Percentiles rank a stretch among this genome's conserved stretches.
phyloP scores from a whole-genome alignment of 2,329 filamentous ascomycete species.

The Penicillium sp. region DNA sequence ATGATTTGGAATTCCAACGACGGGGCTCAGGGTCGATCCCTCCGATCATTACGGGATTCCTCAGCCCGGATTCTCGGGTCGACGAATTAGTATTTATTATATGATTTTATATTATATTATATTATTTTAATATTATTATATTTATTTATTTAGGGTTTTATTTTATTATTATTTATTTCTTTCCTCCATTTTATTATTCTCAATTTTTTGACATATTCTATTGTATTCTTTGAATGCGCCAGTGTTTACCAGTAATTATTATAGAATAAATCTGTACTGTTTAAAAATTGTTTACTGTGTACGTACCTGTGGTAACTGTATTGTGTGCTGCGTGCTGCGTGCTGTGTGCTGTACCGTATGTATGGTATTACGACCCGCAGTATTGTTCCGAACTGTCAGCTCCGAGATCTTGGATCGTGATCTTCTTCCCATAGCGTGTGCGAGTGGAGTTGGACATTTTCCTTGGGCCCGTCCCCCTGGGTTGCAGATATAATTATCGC shows the following conservation, averaged over 20 bases:
- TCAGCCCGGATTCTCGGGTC: conserved; percentile 32
- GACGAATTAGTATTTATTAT: conserved; percentile 7
- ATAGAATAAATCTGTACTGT: no score
- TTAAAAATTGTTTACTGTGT: no score
- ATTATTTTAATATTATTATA: conserved; percentile 5
- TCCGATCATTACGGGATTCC: conserved; percentile 31
- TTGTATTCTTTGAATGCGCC: neutral
- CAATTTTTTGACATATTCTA: neutral
- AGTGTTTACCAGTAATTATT: no score
- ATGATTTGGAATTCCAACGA: conserved; percentile 34
- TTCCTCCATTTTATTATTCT: conserved; percentile 1
- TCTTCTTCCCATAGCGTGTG: conserved; percentile 43
- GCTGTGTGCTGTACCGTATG: neutral
- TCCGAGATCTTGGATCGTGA: conserved; percentile 47
- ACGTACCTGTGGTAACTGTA: no score
- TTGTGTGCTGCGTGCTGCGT: no score
- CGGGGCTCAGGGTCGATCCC: conserved; percentile 34
- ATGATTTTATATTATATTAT: conserved; percentile 11
- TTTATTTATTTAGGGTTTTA: conserved; percentile 9
- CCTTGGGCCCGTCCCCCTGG: conserved; percentile 41
- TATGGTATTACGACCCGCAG: conserved; percentile 12
- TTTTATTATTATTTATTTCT: conserved; percentile 2
- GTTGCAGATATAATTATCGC: conserved; percentile 33
- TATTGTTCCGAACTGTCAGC: conserved; percentile 40
- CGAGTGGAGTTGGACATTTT: conserved; percentile 34